These are phyloP conservation scores for Cornus florida DNA, from an alignment of 148 eudicot species.

Conservation along the genomic window DNA sequence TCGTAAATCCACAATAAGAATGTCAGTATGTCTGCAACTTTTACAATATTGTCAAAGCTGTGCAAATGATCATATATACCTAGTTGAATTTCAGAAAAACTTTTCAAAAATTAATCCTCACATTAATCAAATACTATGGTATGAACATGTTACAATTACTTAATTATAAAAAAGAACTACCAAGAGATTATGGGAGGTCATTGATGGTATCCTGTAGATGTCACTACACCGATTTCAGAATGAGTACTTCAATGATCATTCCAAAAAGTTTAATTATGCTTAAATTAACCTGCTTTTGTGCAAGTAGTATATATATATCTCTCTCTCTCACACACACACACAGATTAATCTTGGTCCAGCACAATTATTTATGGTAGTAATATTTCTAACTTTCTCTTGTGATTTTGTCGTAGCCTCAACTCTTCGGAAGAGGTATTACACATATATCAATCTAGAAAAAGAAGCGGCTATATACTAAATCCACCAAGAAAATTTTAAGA, in stretches of 20 bases:
- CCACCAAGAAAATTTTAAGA: neutral
- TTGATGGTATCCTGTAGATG: neutral
- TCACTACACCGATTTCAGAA: neutral
- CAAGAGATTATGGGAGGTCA: neutral
- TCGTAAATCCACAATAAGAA: neutral
- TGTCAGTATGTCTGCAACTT: neutral
- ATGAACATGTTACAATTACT: too few species aligned
- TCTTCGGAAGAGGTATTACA: neutral
- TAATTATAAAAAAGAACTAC: neutral
- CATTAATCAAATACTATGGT: too few species aligned
- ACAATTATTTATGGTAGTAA: neutral
- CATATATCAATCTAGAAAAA: neutral
- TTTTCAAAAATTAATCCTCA: too few species aligned
- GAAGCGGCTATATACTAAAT: neutral
- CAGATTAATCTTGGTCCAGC: neutral
- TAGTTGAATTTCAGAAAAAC: neutral
- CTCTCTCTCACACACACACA: too few species aligned
- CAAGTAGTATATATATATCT: too few species aligned
- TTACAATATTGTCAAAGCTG: neutral
- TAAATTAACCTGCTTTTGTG: too few species aligned
- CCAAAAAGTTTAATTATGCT: too few species aligned
- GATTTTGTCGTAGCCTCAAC: neutral
- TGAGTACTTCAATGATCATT: neutral
- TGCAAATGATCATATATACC: neutral
- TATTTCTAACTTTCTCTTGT: too few species aligned